Conservation (phyloP, 495 filamentous ascomycete species). For the Aspergillus panamensis region DNA sequence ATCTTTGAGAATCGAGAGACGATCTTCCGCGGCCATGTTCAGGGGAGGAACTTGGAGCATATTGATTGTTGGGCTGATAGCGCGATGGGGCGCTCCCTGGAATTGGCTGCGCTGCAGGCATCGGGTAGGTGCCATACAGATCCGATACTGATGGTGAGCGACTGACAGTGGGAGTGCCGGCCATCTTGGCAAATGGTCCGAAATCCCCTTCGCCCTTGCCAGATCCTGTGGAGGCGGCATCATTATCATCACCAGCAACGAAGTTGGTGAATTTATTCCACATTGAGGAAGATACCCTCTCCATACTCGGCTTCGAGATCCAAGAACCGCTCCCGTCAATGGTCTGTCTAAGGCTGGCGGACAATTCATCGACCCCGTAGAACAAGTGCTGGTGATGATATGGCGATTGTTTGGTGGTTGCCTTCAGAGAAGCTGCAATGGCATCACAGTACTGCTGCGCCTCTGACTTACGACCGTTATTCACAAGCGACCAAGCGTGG, state of each 20-base stretch:
- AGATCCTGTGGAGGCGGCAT: slow-evolving; percentile 56
- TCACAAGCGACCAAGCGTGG: slow-evolving; percentile 78
- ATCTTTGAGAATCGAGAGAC: slow-evolving; percentile 48
- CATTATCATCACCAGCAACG: slow-evolving; percentile 84
- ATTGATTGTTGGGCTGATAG: slow-evolving; percentile 58
- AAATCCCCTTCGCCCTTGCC: slow-evolving; percentile 53
- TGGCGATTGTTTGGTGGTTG: slow-evolving; percentile 75
- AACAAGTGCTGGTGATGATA: slow-evolving; percentile 79
- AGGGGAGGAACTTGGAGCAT: slow-evolving; percentile 47
- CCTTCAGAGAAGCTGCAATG: slow-evolving; percentile 72
- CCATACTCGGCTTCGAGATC: slow-evolving; percentile 92
- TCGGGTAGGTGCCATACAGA: slow-evolving; percentile 61
- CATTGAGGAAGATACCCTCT: slow-evolving; percentile 83
- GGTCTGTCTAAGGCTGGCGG: slow-evolving; percentile 75
- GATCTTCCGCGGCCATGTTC: slow-evolving; percentile 45
- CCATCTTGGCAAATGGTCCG: slow-evolving; percentile 78
- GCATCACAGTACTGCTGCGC: slow-evolving; percentile 89
- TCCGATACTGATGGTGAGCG: slow-evolving; percentile 73
- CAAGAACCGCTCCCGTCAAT: slow-evolving; percentile 70
- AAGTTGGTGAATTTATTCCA: slow-evolving; percentile 93
- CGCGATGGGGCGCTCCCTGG: slow-evolving; percentile 51
- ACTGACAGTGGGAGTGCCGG: slow-evolving; percentile 79
- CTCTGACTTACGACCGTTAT: slow-evolving; percentile 74
- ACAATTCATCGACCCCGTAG: slow-evolving; percentile 74
- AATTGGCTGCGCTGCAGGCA: slow-evolving; percentile 33